A percentile compares a stretch with the other conserved stretches of the same genome.
Evolutionary conservation across 2,329 filamentous ascomycete genomes (phyloP).

Genomic region (Fusarium guadeloupense): DNA sequence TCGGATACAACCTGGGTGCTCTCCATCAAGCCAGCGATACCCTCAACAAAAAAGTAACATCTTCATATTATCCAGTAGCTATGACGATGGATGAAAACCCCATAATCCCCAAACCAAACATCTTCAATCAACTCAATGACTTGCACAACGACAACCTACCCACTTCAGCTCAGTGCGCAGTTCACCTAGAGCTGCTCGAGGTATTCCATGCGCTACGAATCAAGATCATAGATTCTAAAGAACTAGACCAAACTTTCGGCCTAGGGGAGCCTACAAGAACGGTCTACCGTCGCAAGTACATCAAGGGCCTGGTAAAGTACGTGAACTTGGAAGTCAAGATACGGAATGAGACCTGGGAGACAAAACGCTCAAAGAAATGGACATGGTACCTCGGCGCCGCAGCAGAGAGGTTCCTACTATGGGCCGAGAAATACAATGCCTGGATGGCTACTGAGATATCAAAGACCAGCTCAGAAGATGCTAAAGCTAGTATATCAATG

Average conservation of each 20-base stretch:
- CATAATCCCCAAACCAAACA: conserved; percentile 20
- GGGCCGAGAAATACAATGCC: conserved; percentile 22
- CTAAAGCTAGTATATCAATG: not conserved
- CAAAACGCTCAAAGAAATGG: conserved; percentile 30
- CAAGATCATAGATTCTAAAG: conserved; percentile 21
- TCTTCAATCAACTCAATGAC: conserved; percentile 11
- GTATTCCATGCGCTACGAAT: conserved; percentile 62
- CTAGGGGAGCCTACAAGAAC: conserved; percentile 15
- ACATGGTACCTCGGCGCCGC: conserved; percentile 35
- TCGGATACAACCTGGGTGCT: conserved; percentile 15
- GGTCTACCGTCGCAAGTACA: conserved; percentile 25
- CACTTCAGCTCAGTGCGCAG: conserved; percentile 54
- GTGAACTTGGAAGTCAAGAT: conserved; percentile 15
- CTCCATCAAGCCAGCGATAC: conserved; percentile 16
- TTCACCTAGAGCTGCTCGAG: conserved; percentile 68
- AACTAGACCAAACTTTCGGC: conserved; percentile 24
- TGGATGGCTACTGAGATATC: not conserved
- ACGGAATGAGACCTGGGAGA: conserved; percentile 15
- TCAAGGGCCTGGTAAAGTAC: conserved; percentile 13
- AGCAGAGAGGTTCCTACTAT: conserved; percentile 35
- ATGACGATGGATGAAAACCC: conserved; percentile 11
- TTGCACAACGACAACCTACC: conserved; percentile 12
- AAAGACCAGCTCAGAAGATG: not conserved
- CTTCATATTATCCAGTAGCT: conserved; percentile 11
- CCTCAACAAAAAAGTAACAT: conserved; percentile 1